These are phyloP conservation scores for Agapanthus africanus DNA, from an alignment of 106 monocot species.

Conservation along the genomic window DNA sequence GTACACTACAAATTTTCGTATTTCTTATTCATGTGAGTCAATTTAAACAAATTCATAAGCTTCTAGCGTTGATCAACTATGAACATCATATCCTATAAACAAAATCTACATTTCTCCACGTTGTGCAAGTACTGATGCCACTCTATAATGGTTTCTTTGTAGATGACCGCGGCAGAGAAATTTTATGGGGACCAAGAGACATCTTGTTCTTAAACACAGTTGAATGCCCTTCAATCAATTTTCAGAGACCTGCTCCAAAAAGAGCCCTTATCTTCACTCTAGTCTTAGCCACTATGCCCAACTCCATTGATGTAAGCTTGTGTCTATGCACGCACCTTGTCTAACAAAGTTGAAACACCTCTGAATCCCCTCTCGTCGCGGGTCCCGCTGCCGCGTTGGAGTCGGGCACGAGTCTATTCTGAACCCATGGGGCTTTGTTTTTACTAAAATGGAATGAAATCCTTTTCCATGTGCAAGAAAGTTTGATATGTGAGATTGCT, in stretches of 20 bases:
- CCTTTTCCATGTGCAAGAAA: conserved; percentile 5
- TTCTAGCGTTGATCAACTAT: no score
- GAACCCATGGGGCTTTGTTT: background rate
- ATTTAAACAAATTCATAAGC: no score
- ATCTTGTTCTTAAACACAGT: background rate
- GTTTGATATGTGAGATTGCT: background rate
- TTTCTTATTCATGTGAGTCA: no score
- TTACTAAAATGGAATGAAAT: conserved; percentile 9
- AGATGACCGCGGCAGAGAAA: background rate
- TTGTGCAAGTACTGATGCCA: no score
- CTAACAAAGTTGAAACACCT: conserved; percentile 1
- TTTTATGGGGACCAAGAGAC: conserved; percentile 5
- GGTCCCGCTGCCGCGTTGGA: background rate
- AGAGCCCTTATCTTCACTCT: conserved; percentile 1
- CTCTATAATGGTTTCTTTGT: background rate
- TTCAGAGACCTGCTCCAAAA: background rate
- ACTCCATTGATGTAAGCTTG: background rate
- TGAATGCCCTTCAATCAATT: background rate
- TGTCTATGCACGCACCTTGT: background rate
- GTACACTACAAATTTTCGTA: no score
- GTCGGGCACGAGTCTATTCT: background rate
- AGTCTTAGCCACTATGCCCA: conserved; percentile 4
- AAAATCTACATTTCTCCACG: no score
- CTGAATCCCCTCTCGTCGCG: background rate
- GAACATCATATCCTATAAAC: no score